Evolutionary conservation across 768 basidiomycete species (phyloP).

Genomic region (Kwoniella botswanensis): DNA sequence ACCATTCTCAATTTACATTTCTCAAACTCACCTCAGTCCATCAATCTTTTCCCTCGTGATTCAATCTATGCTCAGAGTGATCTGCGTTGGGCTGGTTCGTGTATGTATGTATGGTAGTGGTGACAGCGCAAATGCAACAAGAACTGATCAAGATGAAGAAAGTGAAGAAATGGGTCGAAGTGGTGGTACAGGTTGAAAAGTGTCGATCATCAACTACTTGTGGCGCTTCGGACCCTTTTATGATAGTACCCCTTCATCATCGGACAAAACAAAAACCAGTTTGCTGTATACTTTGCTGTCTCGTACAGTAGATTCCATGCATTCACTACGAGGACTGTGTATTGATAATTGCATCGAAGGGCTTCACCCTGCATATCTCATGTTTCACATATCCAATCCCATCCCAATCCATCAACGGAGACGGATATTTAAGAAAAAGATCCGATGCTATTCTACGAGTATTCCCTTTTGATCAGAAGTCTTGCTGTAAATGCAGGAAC

Average conservation of each 20-base stretch:
- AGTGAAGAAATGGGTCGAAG: background rate
- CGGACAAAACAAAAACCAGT: slow-evolving; percentile 1
- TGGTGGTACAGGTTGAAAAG: background rate
- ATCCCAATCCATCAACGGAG: too few species aligned
- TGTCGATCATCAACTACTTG: slow-evolving; percentile 28
- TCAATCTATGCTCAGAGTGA: too few species aligned
- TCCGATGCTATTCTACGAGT: too few species aligned
- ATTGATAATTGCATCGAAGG: too few species aligned
- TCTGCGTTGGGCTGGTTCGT: background rate
- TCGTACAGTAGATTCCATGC: too few species aligned
- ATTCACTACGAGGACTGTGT: too few species aligned
- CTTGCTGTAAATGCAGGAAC: too few species aligned
- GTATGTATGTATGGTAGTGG: background rate
- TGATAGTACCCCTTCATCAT: slow-evolving; percentile 14
- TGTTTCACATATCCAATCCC: too few species aligned
- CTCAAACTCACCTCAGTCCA: background rate
- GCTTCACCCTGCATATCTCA: too few species aligned
- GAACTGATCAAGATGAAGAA: background rate
- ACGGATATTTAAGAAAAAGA: too few species aligned
- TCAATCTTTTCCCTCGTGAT: background rate
- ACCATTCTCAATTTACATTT: background rate
- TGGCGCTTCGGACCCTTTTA: slow-evolving; percentile 32
- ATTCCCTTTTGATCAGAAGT: too few species aligned
- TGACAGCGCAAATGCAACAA: background rate
- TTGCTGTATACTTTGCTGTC: background rate